Evolutionary conservation across 2,329 filamentous ascomycete species (phyloP).

Genomic region (Beauveria sp.): DNA sequence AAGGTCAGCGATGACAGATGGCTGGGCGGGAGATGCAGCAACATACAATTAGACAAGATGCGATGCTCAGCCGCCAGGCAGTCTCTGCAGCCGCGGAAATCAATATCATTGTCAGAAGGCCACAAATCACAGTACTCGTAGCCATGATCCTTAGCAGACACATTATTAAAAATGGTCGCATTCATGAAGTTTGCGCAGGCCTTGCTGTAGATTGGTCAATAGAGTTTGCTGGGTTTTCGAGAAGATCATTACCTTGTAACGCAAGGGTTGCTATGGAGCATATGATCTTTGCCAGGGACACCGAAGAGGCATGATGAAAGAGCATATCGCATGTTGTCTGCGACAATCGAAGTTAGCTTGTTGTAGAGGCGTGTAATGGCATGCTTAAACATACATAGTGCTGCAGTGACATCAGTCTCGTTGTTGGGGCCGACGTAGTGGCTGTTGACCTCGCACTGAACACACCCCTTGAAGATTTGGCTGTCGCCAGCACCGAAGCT

Average conservation of each 20-base stretch:
- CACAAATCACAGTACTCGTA: constrained; percentile 50
- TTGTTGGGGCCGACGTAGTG: constrained; percentile 29
- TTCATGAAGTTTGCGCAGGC: constrained; percentile 43
- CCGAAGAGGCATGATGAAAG: constrained; percentile 49
- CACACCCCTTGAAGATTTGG: constrained; percentile 43
- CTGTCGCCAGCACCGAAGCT: constrained; percentile 34
- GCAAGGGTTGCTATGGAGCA: constrained; percentile 36
- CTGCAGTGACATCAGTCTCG: constrained; percentile 44
- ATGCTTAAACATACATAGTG: constrained; percentile 41
- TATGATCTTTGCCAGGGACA: constrained; percentile 32
- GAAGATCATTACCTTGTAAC: constrained; percentile 37
- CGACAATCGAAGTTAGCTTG: background rate
- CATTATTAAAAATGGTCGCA: constrained; percentile 41
- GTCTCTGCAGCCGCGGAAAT: constrained; percentile 33
- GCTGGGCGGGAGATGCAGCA: background rate
- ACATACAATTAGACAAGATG: constrained; percentile 48
- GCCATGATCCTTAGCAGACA: constrained; percentile 35
- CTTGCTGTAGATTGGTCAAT: constrained; percentile 32
- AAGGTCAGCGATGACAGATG: constrained; percentile 17
- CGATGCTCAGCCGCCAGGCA: constrained; percentile 37
- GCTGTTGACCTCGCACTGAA: constrained; percentile 46
- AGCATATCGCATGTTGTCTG: constrained; percentile 29
- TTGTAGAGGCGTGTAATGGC: background rate
- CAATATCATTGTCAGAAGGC: constrained; percentile 29
- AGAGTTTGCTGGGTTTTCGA: background rate